Evolutionary conservation across 2,329 filamentous ascomycete genomes (phyloP).

Genomic region (Chaetomium sp.): DNA sequence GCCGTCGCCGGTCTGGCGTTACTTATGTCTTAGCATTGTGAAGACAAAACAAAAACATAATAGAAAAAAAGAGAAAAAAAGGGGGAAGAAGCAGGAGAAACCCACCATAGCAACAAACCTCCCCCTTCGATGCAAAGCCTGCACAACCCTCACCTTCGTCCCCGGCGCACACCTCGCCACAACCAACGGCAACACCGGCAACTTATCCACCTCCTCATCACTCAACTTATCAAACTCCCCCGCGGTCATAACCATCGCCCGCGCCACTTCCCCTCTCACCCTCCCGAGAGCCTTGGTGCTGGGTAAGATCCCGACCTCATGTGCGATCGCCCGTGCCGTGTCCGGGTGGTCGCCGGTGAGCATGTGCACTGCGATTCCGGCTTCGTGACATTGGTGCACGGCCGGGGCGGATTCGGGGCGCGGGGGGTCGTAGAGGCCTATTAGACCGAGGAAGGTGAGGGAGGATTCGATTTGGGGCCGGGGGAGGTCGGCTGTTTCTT

Average conservation of each 20-base stretch:
- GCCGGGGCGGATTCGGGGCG: conserved; percentile 59
- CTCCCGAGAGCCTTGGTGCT: conserved; percentile 28
- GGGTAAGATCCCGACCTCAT: conserved; percentile 60
- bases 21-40: too few species aligned
- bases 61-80: background rate
- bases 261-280: conserved; percentile 47
- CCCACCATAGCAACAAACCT: conserved; percentile 59
- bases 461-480: too few species aligned
- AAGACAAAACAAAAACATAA: too few species aligned
- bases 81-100: background rate
- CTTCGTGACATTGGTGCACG: conserved; percentile 51
- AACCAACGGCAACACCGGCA: conserved; percentile 58
- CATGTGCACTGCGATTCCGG: conserved; percentile 63
- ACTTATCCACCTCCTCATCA: conserved; percentile 54
- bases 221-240: conserved; percentile 56
- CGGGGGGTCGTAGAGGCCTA: conserved; percentile 68
- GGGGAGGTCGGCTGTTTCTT: too few species aligned
- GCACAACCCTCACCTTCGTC: conserved; percentile 68
- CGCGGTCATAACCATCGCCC: conserved; percentile 59
- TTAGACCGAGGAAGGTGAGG: conserved; percentile 60
- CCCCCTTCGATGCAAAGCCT: conserved; percentile 60
- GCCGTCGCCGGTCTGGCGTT: conserved; percentile 55
- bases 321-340: conserved; percentile 60
- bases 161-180: conserved; percentile 63
- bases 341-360: conserved; percentile 63